Evolutionary conservation across 2,329 filamentous ascomycete species (phyloP), one percentile per base, ranked within the genome.

Genomic region (Fusarium tanahbumbuense): DNA sequence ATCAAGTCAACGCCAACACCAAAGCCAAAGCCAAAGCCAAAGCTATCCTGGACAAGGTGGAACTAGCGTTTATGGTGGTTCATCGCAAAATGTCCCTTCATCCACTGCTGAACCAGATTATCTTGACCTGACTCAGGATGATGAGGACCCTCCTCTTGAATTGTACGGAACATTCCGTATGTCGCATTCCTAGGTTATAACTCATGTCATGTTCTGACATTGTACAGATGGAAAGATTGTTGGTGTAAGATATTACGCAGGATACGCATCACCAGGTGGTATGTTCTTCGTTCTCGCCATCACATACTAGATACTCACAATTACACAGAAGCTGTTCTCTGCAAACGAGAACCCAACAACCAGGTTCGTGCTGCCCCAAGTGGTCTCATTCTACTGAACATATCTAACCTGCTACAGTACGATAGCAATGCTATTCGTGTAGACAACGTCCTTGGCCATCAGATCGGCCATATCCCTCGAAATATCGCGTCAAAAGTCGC

Each of bases 381-480:
- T 61, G 64, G 67, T 45, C 67, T 46, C 37, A 30, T 16, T 53
- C 60, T 34, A 47, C 23, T 55, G 23, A 48, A n/a, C 23, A 41
- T 42, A 20, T 60, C 55, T 62, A 28, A 68, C 46, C 49, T 32
- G 20, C 32, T 48, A 20, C 44, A 83, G 71, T 92, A 91, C 75
- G 92, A 96, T 76, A 68, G 72, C 8, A 96, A 96, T 79, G 93
- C 93, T 0, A 93, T 97, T 60, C 87, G 89, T 8, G 88, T 97
- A 2, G 86, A 92, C 73, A 97, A 96, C 77, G 92, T 94, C 16
- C 86, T 92, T 75, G 87, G 88, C 18, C 78, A 79, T 10, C 93
- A 97, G 74, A 92, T 97, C 72, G 93, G 93, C 1, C 93, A 97
- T 78, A 83, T 97, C 42, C 91, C 92, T 9, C 84, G 88, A 15